phyloP scores from a whole-genome alignment of 2,329 filamentous ascomycete species.

The Nothopassalora personata region DNA sequence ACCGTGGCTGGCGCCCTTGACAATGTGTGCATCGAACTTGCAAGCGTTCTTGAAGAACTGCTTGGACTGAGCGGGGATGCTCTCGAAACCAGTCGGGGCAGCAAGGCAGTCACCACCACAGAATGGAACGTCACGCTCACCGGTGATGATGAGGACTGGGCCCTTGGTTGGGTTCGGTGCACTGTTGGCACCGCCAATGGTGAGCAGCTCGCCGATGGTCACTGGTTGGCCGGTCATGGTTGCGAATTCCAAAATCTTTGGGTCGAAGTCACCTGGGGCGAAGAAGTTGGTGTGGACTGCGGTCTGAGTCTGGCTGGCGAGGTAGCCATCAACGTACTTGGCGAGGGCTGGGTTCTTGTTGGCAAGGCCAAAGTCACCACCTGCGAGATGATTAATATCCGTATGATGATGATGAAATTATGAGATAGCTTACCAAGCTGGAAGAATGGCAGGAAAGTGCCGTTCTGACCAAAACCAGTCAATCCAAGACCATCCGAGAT shows the following conservation, averaged over 20 bases:
- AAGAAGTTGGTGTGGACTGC: conserved; percentile 49
- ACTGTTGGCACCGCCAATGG: conserved; percentile 41
- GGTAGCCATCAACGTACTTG: conserved; percentile 47
- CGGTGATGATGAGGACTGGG: conserved; percentile 56
- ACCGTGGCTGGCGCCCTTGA: conserved; percentile 43
- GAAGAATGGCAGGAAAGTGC: conserved; percentile 39
- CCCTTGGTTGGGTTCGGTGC: conserved; percentile 42
- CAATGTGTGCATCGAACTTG: conserved; percentile 50
- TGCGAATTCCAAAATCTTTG: conserved; percentile 45
- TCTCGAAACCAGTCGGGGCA: conserved; percentile 36
- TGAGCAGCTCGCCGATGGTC: conserved; percentile 55
- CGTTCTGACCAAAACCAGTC: conserved; percentile 54
- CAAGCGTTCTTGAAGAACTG: conserved; percentile 41
- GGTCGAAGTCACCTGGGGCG: conserved; percentile 51
- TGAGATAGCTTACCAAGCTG: conserved; percentile 13
- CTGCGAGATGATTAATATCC: background rate
- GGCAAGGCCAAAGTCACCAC: conserved; percentile 31
- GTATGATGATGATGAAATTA: background rate
- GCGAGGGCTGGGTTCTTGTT: conserved; percentile 27
- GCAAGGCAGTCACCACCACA: conserved; percentile 57
- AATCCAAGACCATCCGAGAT: conserved; percentile 55
- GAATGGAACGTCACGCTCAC: conserved; percentile 49
- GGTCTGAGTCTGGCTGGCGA: conserved; percentile 43
- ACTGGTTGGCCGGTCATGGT: conserved; percentile 51
- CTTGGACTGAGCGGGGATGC: conserved; percentile 43